Conservation (phyloP, 371 early-diverging fungal genomes). For the Nematocida sp. region DNA sequence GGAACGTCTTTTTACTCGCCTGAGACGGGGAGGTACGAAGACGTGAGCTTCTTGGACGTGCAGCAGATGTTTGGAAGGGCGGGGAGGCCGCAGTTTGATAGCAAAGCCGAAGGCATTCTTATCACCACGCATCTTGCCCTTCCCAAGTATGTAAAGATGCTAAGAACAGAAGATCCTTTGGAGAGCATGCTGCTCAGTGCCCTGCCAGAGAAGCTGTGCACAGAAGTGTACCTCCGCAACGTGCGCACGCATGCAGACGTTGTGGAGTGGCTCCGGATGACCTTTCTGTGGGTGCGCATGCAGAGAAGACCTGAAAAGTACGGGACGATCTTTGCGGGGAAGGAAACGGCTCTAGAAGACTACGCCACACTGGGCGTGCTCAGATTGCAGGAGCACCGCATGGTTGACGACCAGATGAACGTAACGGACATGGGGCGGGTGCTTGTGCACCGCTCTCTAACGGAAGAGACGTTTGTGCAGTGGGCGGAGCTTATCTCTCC, state of each 20-base stretch:
- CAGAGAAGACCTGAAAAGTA: conserved; percentile 53
- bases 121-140: conserved; percentile 83
- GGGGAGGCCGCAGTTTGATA: conserved; percentile 94
- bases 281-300: conserved; percentile 89
- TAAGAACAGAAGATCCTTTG: conserved; percentile 88
- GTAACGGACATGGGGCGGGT: conserved; percentile 31
- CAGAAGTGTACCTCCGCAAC: conserved; percentile 86
- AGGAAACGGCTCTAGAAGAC: conserved; percentile 43
- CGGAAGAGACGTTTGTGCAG: conserved; percentile 9
- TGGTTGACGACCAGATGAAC: conserved; percentile 30
- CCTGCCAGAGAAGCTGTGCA: conserved; percentile 81
- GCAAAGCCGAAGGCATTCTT: conserved; percentile 85
- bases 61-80: conserved; percentile 98
- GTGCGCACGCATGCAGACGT: conserved; percentile 82
- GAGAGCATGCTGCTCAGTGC: conserved; percentile 83
- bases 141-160: conserved; percentile 79
- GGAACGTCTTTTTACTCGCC: conserved; percentile 89
- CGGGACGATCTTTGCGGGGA: conserved; percentile 40
- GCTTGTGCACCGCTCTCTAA: conserved; percentile 15
- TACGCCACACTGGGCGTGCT: conserved; percentile 51
- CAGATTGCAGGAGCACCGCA: conserved; percentile 46
- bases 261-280: conserved; percentile 85
- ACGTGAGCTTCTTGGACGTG: conserved; percentile 67
- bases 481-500: conserved; percentile 1
- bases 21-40: conserved; percentile 80